Base-by-base conservation (phyloP, 2,329 filamentous ascomycete species). In the Aquanectria penicillioides region DNA sequence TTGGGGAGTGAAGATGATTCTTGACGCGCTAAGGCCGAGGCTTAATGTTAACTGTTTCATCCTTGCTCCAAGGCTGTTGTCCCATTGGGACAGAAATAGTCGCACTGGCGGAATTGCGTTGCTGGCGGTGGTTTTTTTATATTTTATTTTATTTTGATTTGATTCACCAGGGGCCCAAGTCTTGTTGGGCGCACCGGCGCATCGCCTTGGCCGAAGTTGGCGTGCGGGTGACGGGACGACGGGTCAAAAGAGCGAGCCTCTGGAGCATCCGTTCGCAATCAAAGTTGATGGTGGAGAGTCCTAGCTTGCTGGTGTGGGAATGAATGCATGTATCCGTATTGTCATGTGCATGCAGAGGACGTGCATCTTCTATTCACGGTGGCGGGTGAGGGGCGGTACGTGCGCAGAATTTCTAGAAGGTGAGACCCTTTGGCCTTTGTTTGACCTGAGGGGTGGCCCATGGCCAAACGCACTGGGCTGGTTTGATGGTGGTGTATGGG, bases 191-290 rank as follows among this genome's bases (percentile, higher is more conserved):
- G 52, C 22, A 18, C 59, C 38, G 47, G 62, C 51, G 61, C 64
- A 56, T 70, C 67, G 67, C 67, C 55, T 61, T 66, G 59, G 25
- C 67, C 67, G 67, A 69, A 54, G 44, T 59, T 66, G 64, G 62
- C 38, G 41, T 48, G 53, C 41, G 62, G 60, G 58, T 57, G 50
- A 55, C 60, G 58, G 58, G 58, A 66, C 50, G 61, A 63, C 50
- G 57, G 58, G 41, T 57, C 62, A 48, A 61, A 62, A 65, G 34
- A 25, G n/a, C 40, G 22, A 44, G 38, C 25, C 20, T 51, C 38
- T 50, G 33, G 25, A 15, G n/a, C n/a, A 34, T 44, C 37, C 44
- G 37, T 36, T 28, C 44, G 22, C 38, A 44, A 33, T 44, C 25
- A 50, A n/a, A 51, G 31, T 17, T 9, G 26, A 20, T 41, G 44